Evolutionary conservation across 805 yeast species (phyloP), one percentile per base, ranked within the genome.

Genomic region (Ogataea parapolymorpha): DNA sequence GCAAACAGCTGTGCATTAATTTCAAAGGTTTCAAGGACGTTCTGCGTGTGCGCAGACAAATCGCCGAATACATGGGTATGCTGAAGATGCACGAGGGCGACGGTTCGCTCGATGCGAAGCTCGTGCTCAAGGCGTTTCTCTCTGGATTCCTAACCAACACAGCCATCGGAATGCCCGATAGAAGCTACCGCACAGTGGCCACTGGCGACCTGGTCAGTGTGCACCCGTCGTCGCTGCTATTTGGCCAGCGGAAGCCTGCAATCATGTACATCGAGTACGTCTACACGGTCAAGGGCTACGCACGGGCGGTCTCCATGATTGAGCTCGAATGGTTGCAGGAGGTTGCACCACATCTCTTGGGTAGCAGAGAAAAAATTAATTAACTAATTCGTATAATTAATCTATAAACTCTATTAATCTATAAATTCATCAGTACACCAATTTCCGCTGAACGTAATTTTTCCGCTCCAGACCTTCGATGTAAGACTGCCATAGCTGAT

Each of bases 221-320:
- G 9, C 98, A 91, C 58, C 98, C 98, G 0, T 85, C 95, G 0
- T 87, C 96, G 0, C 66, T 85, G 61, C 66, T 93, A 29, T 93
- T 91, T 63, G 96, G 96, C 6, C 75, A 76, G 49, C 75, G 77
- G 50, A 71, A 80, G 32, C 95, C 91, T 50, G 95, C 95, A 1
- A 80, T 93, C 40, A 82, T 93, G 95, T 93, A 88, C 67, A 80
- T 89, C 26, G 99, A 93, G 63, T 90, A 86, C 59, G 97, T 93
- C 12, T 91, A 76, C 60, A 93, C 99, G 1, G 76, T 90, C 11
- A 88, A 88, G 61, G 95, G 96, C 1, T 93, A 90, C 56, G 98
- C 95, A 0, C 72, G 99, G 53, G 82, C 72, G 47, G 95, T 90
- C n/a, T 81, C 89, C 35, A 79, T 83, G 12, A 74, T 93, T 18